Conservation (phyloP, 495 filamentous ascomycete species). For the Hypoxylon subgilvum region DNA sequence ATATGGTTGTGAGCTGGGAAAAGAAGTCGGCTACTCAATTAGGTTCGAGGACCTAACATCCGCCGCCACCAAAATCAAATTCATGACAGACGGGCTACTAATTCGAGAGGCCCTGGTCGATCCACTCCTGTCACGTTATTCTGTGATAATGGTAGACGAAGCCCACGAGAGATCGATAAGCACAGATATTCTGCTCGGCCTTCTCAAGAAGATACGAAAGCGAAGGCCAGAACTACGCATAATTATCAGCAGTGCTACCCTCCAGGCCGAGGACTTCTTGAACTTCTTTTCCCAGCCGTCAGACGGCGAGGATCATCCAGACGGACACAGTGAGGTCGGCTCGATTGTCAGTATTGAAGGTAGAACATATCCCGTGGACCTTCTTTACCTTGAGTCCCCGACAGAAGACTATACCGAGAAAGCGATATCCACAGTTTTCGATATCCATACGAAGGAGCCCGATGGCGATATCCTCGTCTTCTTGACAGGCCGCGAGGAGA, state of each 20-base stretch:
- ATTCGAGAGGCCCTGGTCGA: slow-evolving; percentile 94
- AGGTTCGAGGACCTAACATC: slow-evolving; percentile 97
- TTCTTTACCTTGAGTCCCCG: slow-evolving; percentile 80
- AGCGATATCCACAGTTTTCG: slow-evolving; percentile 85
- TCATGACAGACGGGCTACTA: slow-evolving; percentile 92
- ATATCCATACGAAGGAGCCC: slow-evolving; percentile 88
- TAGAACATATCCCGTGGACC: slow-evolving; percentile 89
- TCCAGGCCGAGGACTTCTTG: slow-evolving; percentile 89
- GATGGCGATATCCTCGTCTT: slow-evolving; percentile 93
- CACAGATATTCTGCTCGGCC: slow-evolving; percentile 88
- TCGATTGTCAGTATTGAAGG: slow-evolving; percentile 90
- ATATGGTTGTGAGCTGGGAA: slow-evolving; percentile 85
- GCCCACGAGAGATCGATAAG: slow-evolving; percentile 95
- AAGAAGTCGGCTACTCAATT: slow-evolving; percentile 96
- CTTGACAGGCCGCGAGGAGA: slow-evolving; percentile 92
- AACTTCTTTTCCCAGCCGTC: slow-evolving; percentile 71
- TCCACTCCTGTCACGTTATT: slow-evolving; percentile 89
- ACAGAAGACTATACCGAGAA: slow-evolving; percentile 88
- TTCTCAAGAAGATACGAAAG: slow-evolving; percentile 92
- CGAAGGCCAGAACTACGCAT: slow-evolving; percentile 83
- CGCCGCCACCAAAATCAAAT: slow-evolving; percentile 86
- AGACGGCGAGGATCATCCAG: slow-evolving; percentile 52
- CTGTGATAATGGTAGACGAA: slow-evolving; percentile 98
- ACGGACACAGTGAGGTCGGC: slow-evolving; percentile 55
- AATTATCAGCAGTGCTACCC: slow-evolving; percentile 90